These are phyloP conservation scores for Parmales sp. DNA, from an alignment of 108 stramenopile genomes.

Conservation along the genomic window DNA sequence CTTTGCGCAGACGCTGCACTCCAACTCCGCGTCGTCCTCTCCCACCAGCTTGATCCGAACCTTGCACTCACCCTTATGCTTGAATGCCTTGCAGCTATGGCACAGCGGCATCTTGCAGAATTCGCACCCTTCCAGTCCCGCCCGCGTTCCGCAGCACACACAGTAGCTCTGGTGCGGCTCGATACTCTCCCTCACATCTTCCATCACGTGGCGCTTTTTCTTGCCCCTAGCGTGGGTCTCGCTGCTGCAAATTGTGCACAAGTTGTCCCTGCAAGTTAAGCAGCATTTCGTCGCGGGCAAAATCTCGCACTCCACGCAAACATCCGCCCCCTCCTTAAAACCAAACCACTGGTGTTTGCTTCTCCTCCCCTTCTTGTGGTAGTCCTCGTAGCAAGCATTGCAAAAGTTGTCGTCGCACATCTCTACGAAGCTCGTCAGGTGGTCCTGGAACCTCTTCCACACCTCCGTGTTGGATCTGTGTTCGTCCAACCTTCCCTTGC, in stretches of 20 bases:
- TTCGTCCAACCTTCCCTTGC: background rate
- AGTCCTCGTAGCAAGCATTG: background rate
- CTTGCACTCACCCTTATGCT: background rate
- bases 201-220: background rate
- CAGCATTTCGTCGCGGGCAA: background rate
- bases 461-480: background rate
- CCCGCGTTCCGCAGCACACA: background rate
- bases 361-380: conserved; percentile 3
- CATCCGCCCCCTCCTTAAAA: background rate
- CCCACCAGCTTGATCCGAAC: background rate
- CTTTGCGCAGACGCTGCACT: conserved; percentile 9
- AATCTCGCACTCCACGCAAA: conserved; percentile 11
- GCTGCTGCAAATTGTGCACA: background rate
- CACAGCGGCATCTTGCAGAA: conserved; percentile 8
- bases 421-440: background rate
- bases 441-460: background rate
- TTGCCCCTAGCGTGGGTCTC: background rate
- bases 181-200: background rate
- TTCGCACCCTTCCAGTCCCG: background rate
- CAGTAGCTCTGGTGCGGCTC: background rate
- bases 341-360: conserved; percentile 10
- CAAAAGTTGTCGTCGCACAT: conserved; percentile 16
- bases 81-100: background rate
- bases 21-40: background rate
- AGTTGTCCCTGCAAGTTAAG: conserved; percentile 4